Base-by-base conservation (phyloP, 139 green algal species). In the Deuterostichococcus epilithicus region DNA sequence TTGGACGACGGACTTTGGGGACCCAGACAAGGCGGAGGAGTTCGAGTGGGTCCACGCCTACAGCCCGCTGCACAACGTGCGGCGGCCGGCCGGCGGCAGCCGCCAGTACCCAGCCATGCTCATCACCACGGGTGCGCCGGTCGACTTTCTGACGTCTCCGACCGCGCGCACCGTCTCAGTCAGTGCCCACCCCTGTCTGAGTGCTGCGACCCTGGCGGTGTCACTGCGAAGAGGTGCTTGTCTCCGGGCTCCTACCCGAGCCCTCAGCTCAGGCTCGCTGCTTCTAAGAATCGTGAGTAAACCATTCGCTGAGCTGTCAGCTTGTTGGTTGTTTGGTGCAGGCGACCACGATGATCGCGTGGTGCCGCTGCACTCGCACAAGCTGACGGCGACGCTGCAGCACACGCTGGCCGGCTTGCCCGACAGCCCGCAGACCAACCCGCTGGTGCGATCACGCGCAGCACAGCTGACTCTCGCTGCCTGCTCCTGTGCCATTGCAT, bases 61-160 rank as follows among this genome's bases (percentile, higher is more conserved):
- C 83, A 93, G 84, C 18, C 95, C 95, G 1, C 75, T 98, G 74
- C 95, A 98, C 91, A 98, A 98, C 78, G 91, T 98, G 52, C 76
- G 73, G 6, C 10, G 69, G 32, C 91, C 92, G 0, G 42, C 69
- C 69, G 76, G 75, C 0, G 87, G 82, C 34, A 85, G 58, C 22
- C 70, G 73, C 26, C 90, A 98, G 80, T 96, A 96, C 80, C 93
- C 94, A 3, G 86, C 92, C 10, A 88, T 92, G 73, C 79, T 98
- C 44, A 81, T 98, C 34, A 90, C 90, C 2, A 97, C 94, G 18
- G 94, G 87, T 74, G 84, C 10, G 58, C 13, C 13, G 42, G 8
- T 13, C 8, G 8, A 52, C n/a, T n/a, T n/a, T n/a, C n/a, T n/a
- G n/a, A n/a, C n/a, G n/a, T n/a, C n/a, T n/a, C n/a, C n/a, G n/a